Base-by-base conservation (phyloP, 2,329 filamentous ascomycete species). In the Paraconiothyrium sp. region DNA sequence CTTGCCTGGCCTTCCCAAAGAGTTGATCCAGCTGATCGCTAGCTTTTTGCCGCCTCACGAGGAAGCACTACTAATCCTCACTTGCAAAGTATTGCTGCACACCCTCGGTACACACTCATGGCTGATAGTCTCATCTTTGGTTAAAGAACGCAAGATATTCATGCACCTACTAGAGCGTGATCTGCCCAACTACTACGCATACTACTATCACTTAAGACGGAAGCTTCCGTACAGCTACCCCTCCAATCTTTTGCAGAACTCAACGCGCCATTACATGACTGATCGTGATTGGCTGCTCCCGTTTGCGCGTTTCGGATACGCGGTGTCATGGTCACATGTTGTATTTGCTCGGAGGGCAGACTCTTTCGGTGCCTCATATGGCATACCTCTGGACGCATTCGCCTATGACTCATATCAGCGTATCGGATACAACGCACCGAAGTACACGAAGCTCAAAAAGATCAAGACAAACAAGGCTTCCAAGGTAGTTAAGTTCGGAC, bases 141-240 rank as follows among this genome's bases (percentile, higher is more conserved):
- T 47, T 27, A 24, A 46, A 5, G 30, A 35, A 27, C 30, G 41
- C 41, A 56, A 37, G 27, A 41, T 35, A 27, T 47, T 47, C 27
- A 46, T 56, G 30, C 20, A 47, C 27, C n/a, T 56, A 8, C 52
- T 46, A 20, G 52, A 56, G 39, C 41, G 52, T 10, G 52, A 56
- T 16, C 30, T 56, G 4, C 52, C 52, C 8, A 41, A 46, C 2
- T 35, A 56, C 52, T 46, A 55, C 32, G 52, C 22, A 8, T 37
- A 34, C 4, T 24, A 14, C 30, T 37, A 30, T 27, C 11, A 46
- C 14, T 13, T 47, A 14, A 47, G n/a, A 27, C 32, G 43, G 16
- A 34, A 47, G 41, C 39, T 47, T 43, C 37, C 51, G 5, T 1
- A 32, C 51, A 43, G 37, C 37, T 54, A 32, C 24, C 51, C 51